Evolutionary conservation across 2,329 filamentous ascomycete species (phyloP), one percentile per base, ranked within the genome.

Genomic region (Colletotrichum sansevieriae): DNA sequence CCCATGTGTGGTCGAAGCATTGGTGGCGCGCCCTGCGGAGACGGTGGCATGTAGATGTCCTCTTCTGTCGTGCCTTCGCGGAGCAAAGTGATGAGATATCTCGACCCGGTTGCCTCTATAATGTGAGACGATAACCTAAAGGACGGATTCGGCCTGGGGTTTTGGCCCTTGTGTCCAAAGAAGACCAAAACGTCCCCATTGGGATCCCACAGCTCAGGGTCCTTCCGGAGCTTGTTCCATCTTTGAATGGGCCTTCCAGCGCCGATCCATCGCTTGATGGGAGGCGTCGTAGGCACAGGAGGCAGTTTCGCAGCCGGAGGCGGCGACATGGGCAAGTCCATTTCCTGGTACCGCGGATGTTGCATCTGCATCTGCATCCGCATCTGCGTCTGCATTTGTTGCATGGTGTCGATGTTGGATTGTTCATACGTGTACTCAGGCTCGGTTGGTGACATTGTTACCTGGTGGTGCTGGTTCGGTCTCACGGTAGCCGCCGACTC

Each of bases 161-260:
- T 74, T 67, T 84, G 80, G 51, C 81, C 79, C 70, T 81, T 82
- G 25, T 83, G 80, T 0, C 84, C 82, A 6, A 89, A 82, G 73
- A 84, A 90, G 2, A 90, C 81, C 10, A 90, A 77, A 13, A 88
- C 87, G 68, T 90, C 88, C 22, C 88, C 88, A 65, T 87, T 86
- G 0, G 84, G 83, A 72, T 89, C 86, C 87, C 87, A 90, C 2
- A 90, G 76, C 71, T 89, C 87, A 1, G 86, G 85, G 56, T 90
- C 87, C 73, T 88, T 87, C 10, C 84, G 81, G 2, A 88, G 78
- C 73, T 87, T 88, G 72, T 87, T 88, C 86, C 86, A 88, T 35
- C 82, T 78, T 58, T 85, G 82, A 0, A 83, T 80, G 0, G 83
- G 81, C 13, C 82, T 77, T 1, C 85, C 85, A 3, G 77, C 80